Conservation (phyloP, 805 yeast genomes). For the Candida bentonensis region DNA sequence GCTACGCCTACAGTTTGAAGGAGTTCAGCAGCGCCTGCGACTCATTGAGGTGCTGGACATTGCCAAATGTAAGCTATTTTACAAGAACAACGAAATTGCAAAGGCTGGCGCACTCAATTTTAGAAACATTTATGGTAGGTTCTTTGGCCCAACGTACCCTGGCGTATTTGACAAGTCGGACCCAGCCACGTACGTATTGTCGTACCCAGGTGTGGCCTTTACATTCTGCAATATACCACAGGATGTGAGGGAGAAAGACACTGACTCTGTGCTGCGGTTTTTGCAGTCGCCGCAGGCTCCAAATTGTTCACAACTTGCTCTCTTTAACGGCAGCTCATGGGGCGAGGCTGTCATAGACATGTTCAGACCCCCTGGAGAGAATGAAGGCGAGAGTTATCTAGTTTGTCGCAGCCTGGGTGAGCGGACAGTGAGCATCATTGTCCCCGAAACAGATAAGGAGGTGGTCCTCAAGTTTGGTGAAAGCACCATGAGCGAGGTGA, state of each 20-base stretch:
- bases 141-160: conserved; percentile 52
- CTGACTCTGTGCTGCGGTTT: conserved; percentile 21
- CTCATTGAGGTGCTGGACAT: conserved; percentile 14
- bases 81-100: conserved; percentile 12
- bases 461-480: conserved; percentile 18
- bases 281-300: conserved; percentile 9
- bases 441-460: neutral
- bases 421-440: conserved; percentile 5
- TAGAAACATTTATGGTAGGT: conserved; percentile 36
- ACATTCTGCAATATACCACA: conserved; percentile 23
- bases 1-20: conserved; percentile 14
- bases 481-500: conserved; percentile 37
- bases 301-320: conserved; percentile 11
- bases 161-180: conserved; percentile 25
- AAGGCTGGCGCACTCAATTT: conserved; percentile 16
- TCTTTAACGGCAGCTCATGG: conserved; percentile 15
- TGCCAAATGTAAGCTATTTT: conserved; percentile 8
- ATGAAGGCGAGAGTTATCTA: no score
- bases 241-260: conserved; percentile 7
- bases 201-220: conserved; percentile 46
- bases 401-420: no score
- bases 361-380: no score
- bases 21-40: conserved; percentile 11
- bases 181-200: conserved; percentile 29
- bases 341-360: no score